Evolutionary conservation across 116 monocot genomes (phyloP), one percentile per base, ranked within the genome.

Genomic region (Phalaenopsis hybrid): DNA sequence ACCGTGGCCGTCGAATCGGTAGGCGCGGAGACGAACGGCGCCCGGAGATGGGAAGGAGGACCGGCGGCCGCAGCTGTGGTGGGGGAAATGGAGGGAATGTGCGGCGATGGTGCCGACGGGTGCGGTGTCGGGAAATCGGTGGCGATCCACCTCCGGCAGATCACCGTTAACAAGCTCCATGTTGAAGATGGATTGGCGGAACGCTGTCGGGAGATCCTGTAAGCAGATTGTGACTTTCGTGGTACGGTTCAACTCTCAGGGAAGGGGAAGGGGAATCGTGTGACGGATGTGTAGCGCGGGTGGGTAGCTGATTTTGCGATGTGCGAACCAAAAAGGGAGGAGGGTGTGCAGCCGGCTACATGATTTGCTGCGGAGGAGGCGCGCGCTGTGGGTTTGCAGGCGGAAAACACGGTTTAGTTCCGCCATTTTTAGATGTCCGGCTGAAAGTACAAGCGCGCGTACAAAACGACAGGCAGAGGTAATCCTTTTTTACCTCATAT

Each of bases 1-100:
- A 6, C 94, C 97, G 3, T 4, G 6, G 20, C 94, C 97, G 44
- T 94, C 93, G 81, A 97, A 94, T 0, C 31, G 79, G 84, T 92
- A 94, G 4, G 91, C 94, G 17, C 85, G 86, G 43, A 34, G 79
- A 0, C 83, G 79, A 21, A 79, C 79, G 8, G 45, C 17, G 1
- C 20, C 45, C n/a, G 46, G 6, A 6, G 48, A 75, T 4, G 75
- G 46, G 46, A 75, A 45, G 45, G 75, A 45, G 1, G 21, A 46
- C 6, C 45, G 3, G 55, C 55, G 55, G 15, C 55, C 15, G 55
- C 46, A 4, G 46, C 6, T 18, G 75, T 3, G 44, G 18, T 75
- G n/a, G n/a, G 17, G 4, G 1, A 17, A 75, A n/a, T 20, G 46
- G 21, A 46, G 46, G 75, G 75, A 75, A n/a, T n/a, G 44, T 8